Evolutionary conservation across 371 early-diverging fungal genomes (phyloP).

Genomic region (Actinomortierella ambigua): DNA sequence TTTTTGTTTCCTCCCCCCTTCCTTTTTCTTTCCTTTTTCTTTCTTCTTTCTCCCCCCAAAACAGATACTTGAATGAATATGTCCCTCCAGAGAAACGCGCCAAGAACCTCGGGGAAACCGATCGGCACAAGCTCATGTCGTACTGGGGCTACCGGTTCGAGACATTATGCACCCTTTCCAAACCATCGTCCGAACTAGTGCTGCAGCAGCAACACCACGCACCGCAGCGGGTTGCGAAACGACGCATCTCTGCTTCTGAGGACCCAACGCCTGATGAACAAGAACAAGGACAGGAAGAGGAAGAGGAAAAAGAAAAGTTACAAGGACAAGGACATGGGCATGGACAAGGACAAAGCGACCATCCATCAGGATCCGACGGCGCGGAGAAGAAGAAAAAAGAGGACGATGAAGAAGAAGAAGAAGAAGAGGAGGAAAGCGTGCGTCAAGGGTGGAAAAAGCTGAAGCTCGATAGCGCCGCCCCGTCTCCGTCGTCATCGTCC

Average conservation of each 20-base stretch:
- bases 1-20: background rate
- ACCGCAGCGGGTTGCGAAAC: background rate
- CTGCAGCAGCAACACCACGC: no score
- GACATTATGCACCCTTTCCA: conserved; percentile 60
- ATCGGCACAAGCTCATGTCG: conserved; percentile 68
- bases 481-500: no score
- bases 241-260: conserved; percentile 14
- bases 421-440: background rate
- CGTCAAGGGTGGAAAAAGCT: conserved; percentile 3
- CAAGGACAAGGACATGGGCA: background rate
- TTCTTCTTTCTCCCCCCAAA: background rate
- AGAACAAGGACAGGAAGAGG: background rate
- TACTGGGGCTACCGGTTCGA: conserved; percentile 86
- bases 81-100: conserved; percentile 55
- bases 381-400: no score
- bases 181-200: conserved; percentile 52
- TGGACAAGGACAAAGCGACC: no score
- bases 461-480: no score
- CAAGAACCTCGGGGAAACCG: conserved; percentile 48
- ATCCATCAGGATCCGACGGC: no score
- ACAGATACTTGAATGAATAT: conserved; percentile 77
- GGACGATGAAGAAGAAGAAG: no score
- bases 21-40: background rate
- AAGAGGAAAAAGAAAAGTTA: background rate
- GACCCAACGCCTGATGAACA: conserved; percentile 1